These are phyloP conservation scores for Pyricularia grisea DNA, from an alignment of 2,329 filamentous ascomycete species.

Conservation along the genomic window DNA sequence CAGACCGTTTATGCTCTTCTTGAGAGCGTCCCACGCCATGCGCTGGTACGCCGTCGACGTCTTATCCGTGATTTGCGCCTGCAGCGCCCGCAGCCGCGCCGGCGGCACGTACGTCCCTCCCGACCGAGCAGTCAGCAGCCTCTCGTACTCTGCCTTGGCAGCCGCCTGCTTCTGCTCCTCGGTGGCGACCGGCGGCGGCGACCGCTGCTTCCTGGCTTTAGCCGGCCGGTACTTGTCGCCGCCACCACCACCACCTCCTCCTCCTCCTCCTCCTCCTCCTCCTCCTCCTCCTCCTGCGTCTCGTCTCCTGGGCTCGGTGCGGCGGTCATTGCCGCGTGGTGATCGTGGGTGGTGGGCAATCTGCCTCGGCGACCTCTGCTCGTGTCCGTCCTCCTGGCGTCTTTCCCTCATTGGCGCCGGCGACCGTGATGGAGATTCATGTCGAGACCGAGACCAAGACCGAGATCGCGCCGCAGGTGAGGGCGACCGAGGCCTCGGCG, in stretches of 20 bases:
- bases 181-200: conserved; percentile 36
- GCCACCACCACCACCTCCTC: neutral
- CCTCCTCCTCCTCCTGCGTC: conserved; percentile 12
- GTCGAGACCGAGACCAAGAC: neutral
- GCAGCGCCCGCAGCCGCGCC: conserved; percentile 78
- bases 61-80: conserved; percentile 96
- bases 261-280: no score
- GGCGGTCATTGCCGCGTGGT: neutral
- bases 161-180: conserved; percentile 82
- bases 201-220: conserved; percentile 14
- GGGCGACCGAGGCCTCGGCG: conserved; percentile 3
- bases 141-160: conserved; percentile 88
- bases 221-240: conserved; percentile 36
- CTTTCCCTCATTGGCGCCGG: neutral
- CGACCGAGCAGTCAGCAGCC: conserved; percentile 83
- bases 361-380: conserved; percentile 1
- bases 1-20: conserved; percentile 96
- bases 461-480: neutral
- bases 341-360: neutral
- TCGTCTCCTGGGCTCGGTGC: conserved; percentile 12
- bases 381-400: conserved; percentile 9
- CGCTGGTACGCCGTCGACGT: conserved; percentile 94
- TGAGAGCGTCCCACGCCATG: conserved; percentile 97
- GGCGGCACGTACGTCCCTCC: conserved; percentile 96
- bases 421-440: conserved; percentile 7